Evolutionary conservation across 2,329 filamentous ascomycete species (phyloP).

Genomic region (Atkinsonella hypoxylon): DNA sequence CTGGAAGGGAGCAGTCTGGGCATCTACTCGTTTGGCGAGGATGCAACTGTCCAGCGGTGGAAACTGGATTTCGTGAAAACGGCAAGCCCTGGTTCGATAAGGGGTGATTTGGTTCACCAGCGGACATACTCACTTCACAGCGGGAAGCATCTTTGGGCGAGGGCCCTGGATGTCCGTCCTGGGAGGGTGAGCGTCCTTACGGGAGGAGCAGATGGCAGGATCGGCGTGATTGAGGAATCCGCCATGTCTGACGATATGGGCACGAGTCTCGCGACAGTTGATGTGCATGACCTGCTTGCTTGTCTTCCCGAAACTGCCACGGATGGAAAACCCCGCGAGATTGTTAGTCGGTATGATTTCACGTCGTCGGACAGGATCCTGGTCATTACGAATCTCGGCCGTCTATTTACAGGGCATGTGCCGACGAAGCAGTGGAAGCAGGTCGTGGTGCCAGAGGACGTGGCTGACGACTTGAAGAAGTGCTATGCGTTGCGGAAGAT

Average conservation of each 20-base stretch:
- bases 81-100: neutral
- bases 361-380: constrained; percentile 40
- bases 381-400: constrained; percentile 47
- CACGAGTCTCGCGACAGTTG: constrained; percentile 13
- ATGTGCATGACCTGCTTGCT: constrained; percentile 21
- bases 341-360: constrained; percentile 53
- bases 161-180: constrained; percentile 29
- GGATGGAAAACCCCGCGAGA: constrained; percentile 12
- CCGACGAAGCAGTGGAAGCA: constrained; percentile 29
- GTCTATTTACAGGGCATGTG: constrained; percentile 37
- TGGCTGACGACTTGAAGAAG: constrained; percentile 27
- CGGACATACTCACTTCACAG: constrained; percentile 53
- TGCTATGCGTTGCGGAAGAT: constrained; percentile 36
- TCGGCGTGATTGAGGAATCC: constrained; percentile 34
- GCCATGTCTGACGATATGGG: neutral
- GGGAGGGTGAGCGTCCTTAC: constrained; percentile 43
- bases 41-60: constrained; percentile 69
- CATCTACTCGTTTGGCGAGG: constrained; percentile 74
- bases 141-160: constrained; percentile 88
- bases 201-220: constrained; percentile 74
- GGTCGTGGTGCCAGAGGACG: constrained; percentile 20
- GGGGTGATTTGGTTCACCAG: constrained; percentile 34
- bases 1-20: constrained; percentile 8
- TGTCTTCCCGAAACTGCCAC: constrained; percentile 8
- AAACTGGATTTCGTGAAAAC: constrained; percentile 8